Base-by-base conservation (phyloP, 2,329 filamentous ascomycete species). In the Geoglossum cookeanum region DNA sequence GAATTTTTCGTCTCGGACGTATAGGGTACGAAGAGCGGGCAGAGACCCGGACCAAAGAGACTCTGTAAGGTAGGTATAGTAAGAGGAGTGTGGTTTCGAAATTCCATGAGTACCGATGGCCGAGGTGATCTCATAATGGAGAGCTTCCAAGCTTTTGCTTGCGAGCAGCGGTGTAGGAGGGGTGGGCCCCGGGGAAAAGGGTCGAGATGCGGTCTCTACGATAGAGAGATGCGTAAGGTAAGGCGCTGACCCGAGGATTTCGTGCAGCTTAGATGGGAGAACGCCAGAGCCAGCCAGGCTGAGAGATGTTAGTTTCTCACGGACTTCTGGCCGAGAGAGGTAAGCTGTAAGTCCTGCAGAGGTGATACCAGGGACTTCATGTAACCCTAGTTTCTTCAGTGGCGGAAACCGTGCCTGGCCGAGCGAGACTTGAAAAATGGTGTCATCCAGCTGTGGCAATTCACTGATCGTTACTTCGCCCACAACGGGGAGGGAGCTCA, bases 51-150 rank as follows among this genome's bases (percentile, higher is more conserved):
- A 78, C 59, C 92, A 79, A 35, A 97, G 78, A 0, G 87, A 94
- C n/a, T 79, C 79, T 30, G 87, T 83, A 22, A 97, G 79, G 69
- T 95, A 95, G 60, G 80, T 79, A 69, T 96, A 94, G 71, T 95
- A 94, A 17, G 76, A 78, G 29, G 72, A 70, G 5, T 74, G 71
- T 0, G 76, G 73, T 0, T 73, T 70, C 55, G 75, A 73, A 55
- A 77, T 67, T 9, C 72, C 69, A 59, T 80, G 84, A 27, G 80
- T 78, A 0, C 78, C 72, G 3, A 73, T 68, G 0, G 78, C 71
- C 2, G 80, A 76, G 9, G 80, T 84, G 66, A 97, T 86, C 69
- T 96, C 91, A 66, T 83, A 96, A 63, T 91, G 84, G 13, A 97
- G 73, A 2, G 80, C 84, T 62, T 75, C 72, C 22, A 97, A 77